Conservation (phyloP, 208 protist genomes). For the Sergeia podlipaevii region DNA sequence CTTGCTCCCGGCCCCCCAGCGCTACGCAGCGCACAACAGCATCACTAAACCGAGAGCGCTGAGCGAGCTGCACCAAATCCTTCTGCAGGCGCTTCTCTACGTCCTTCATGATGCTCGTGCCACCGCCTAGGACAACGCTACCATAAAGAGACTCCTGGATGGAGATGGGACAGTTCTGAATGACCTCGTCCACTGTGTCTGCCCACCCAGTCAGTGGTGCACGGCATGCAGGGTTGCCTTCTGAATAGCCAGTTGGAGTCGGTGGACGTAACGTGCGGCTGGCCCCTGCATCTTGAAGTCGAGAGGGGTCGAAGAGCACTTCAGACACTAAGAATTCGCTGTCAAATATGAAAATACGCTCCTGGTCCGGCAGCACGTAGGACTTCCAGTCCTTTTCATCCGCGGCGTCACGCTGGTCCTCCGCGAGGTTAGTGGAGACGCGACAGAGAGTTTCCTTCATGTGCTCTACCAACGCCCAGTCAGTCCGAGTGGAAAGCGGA, state of each 20-base stretch:
- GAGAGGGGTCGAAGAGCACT: constrained; percentile 68
- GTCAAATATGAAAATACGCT: constrained; percentile 78
- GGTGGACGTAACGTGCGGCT: constrained; percentile 5
- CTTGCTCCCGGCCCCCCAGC: constrained; percentile 68
- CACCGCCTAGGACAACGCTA: constrained; percentile 94
- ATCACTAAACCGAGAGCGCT: constrained; percentile 25
- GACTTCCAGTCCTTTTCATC: constrained; percentile 7
- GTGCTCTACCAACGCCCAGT: constrained; percentile 56
- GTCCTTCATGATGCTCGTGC: constrained; percentile 82
- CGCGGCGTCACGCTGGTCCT: constrained; percentile 17
- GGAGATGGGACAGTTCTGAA: constrained; percentile 27
- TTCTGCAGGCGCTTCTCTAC: constrained; percentile 76
- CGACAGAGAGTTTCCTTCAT: constrained; percentile 85
- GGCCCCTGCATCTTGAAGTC: constrained; percentile 46
- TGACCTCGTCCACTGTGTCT: constrained; percentile 46
- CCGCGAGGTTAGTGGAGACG: constrained; percentile 37
- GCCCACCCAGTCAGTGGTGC: constrained; percentile 26
- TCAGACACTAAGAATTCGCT: constrained; percentile 83
- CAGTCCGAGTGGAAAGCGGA: constrained; percentile 84
- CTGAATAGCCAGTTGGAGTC: constrained; percentile 42
- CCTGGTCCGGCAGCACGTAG: constrained; percentile 87
- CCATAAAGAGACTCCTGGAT: constrained; percentile 55
- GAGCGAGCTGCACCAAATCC: constrained; percentile 37
- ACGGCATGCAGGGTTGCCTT: constrained; percentile 21
- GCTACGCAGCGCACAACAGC: too few relatives aligned